Evolutionary conservation across 345 rosid species (phyloP), one percentile per base, ranked within the genome.

Genomic region (Passiflora organensis): DNA sequence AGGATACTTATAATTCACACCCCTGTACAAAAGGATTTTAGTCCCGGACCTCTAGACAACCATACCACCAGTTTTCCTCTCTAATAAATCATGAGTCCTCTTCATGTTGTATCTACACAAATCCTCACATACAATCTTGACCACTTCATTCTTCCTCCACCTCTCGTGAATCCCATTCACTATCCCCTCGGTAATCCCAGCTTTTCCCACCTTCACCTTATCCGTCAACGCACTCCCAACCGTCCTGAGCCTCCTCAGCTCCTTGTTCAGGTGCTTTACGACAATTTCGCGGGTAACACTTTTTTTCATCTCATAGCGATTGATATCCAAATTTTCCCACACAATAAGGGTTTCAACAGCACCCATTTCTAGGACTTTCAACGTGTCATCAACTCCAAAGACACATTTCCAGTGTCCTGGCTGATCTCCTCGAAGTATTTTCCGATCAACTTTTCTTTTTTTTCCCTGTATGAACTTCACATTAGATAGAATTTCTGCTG

Each of bases 101-200:
- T 82, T 91, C 98, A 84, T 91, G 75, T 85, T 91, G 82, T 73
- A 60, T 63, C 76, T 80, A 46, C 83, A 83, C 19, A 91, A 49
- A 75, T 91, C 96, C 64, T 87, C 96, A 43, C 95, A 91, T 38
- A 71, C 70, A 68, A 91, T 78, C 87, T 76, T 91, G 6, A 88
- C 93, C 32, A 91, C 81, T 60, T 91, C 96, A 13, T 71, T 37
- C 51, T 73, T 77, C 63, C 88, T 78, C 98, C 98, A 91, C 73
- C 98, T 76, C 83, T 91, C 98, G 42, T 91, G 96, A 54, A 88
- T 88, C 65, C 96, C 96, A 76, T 88, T 91, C 64, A 91, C 95
- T 13, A 91, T 80, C 58, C 98, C 98, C 68, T 91, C 98, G 2
- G 98, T 91, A 19, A 91, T 77, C 55, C 98, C 98, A 0, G 91